Evolutionary conservation across 2,329 filamentous ascomycete species (phyloP), one percentile per base, ranked within the genome.

Genomic region (Cordyceps tenuipes): DNA sequence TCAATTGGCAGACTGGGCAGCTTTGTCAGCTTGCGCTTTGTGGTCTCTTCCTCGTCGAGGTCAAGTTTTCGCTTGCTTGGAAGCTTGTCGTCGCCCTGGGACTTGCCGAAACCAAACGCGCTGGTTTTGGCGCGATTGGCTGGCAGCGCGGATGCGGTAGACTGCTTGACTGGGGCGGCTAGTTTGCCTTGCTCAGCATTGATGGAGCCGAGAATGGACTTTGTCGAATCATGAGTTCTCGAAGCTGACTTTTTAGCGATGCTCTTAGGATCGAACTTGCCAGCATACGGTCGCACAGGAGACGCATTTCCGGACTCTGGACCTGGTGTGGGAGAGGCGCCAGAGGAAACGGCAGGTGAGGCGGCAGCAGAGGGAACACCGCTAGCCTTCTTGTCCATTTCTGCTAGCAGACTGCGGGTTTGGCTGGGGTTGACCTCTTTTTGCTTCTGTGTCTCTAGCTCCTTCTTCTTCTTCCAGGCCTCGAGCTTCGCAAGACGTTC

Each of bases 401-500:
- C 84, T 67, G 87, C 85, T 60, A 88, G 76, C 59, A 91, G 82
- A 66, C 82, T 88, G 66, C 84, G 79, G 44, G 86, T 82, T 64
- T 84, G 85, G 61, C 82, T 83, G 46, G 83, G 78, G 57, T 84
- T 84, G 49, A 86, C 80, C 67, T 88, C 83, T 68, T 84, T 86
- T 69, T 89, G 84, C 70, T 90, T 90, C 63, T 82, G 82, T 66
- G 87, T 87, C 66, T 87, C 87, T 69, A 86, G 85, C 64, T 90
- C 89, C 70, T 91, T 87, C 74, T 92, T 93, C 73, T 91, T 89
- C 75, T 96, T 96, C 92, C 91, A 96, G 61, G 90, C 89, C 71
- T 93, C 90, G 31, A 96, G 76, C 70, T 90, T 92, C 31, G 90
- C 90, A 48, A 91, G 79, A 63, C 89, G 81, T 72, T 93, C 89